Conservation (phyloP, 768 basidiomycete genomes). For the Podaxis mareebaensis region DNA sequence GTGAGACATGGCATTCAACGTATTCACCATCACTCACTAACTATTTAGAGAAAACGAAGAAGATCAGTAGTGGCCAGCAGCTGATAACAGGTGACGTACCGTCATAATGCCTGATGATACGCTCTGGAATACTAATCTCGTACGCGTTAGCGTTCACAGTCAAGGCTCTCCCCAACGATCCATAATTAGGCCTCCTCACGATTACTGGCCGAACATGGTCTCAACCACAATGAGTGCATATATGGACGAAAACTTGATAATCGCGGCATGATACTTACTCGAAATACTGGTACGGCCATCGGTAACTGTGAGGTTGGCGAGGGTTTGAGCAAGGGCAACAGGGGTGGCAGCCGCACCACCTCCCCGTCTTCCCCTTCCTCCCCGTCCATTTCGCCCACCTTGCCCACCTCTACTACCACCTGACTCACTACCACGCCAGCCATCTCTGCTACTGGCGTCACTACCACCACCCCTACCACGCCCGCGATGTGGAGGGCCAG, state of each 20-base stretch:
- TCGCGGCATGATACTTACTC: neutral
- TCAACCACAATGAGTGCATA: conserved; percentile 5
- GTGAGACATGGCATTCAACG: neutral
- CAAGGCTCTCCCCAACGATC: conserved; percentile 45
- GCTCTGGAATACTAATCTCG: conserved; percentile 56
- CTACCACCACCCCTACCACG: conserved; percentile 22
- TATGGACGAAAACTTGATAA: neutral
- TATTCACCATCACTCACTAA: conserved; percentile 37
- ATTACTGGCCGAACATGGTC: conserved; percentile 54
- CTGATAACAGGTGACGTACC: conserved; percentile 43
- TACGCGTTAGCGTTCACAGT: conserved; percentile 64
- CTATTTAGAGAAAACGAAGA: conserved; percentile 27
- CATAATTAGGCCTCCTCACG: conserved; percentile 68
- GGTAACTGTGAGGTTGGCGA: neutral
- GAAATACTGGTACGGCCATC: conserved; percentile 3
- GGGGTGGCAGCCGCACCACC: conserved; percentile 28
- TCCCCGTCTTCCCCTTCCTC: neutral
- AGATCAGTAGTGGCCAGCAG: conserved; percentile 8
- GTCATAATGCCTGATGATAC: conserved; percentile 76
- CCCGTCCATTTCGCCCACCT: neutral
- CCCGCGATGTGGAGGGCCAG: conserved; percentile 26
- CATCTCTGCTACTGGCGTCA: neutral
- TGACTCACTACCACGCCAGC: conserved; percentile 9
- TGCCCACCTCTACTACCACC: conserved; percentile 27
- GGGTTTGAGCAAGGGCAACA: neutral